Base-by-base conservation (phyloP, 768 basidiomycete genomes). In the Rhodotorula sphaerocarpa region DNA sequence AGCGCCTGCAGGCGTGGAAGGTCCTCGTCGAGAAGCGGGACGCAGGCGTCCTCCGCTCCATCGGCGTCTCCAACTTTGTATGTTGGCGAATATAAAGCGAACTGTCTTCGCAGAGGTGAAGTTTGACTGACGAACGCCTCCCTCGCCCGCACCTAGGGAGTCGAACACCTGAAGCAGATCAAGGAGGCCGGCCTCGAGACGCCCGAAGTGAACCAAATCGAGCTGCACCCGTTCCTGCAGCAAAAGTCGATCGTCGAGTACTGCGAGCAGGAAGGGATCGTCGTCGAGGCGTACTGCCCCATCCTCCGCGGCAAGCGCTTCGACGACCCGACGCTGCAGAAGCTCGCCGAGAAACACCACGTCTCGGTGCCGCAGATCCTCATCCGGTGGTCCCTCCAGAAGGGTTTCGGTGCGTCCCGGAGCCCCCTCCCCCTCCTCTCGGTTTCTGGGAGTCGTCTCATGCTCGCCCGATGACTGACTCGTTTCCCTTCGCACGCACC, bases 31-130 rank as follows among this genome's bases (percentile, higher is more conserved):
- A 85, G 74, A 76, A 87, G 75, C 85, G 87, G 5, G 82, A 82
- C 66, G 84, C 83, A 69, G 88, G 88, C 28, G 86, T 88, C 73
- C 76, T 86, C 46, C 80, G 80, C 72, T 85, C 87, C 69, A 90
- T 90, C 57, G 88, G 88, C 46, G 78, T 90, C 46, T 86, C 85
- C 85, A 90, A 90, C 74, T 86, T 86, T 76, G 86, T 84, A n/a
- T n/a, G n/a, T n/a, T n/a, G n/a, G n/a, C n/a, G n/a, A n/a, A n/a
- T n/a, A n/a, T n/a, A n/a, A 27, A 39, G 36, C 45, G 59, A 28
- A 0, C 48, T 15, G 20, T 14, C 25, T 2, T 45, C 31, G 16
- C 28, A 18, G 36, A 9, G 10, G 18, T 31, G 11, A 2, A 1
- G 20, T 27, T 15, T 23, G n/a, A 31, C 47, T 23, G 30, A 31